Conservation (phyloP, 371 early-diverging fungal species). For the Haplosporangium sp. region DNA sequence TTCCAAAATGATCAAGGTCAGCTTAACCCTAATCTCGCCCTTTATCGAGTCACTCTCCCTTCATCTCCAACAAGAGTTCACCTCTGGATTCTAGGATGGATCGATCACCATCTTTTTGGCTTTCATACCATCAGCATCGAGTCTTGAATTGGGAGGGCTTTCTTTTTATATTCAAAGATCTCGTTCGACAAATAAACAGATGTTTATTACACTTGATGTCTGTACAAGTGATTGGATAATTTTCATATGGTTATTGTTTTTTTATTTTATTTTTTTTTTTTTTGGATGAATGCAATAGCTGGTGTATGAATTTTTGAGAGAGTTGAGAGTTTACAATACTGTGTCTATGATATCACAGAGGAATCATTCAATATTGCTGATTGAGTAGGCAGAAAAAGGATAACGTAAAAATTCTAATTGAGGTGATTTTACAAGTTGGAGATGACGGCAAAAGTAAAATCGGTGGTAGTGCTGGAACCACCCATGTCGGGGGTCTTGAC, state of each 20-base stretch:
- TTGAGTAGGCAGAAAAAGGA: too few relatives aligned
- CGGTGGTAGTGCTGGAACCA: constrained; percentile 83
- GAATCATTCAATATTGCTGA: too few relatives aligned
- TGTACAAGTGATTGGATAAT: too few relatives aligned
- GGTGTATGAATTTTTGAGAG: constrained; percentile 6
- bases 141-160: constrained; percentile 8
- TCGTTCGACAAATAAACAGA: too few relatives aligned
- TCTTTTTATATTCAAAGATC: too few relatives aligned
- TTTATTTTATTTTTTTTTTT: constrained; percentile 18
- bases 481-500: constrained; percentile 85
- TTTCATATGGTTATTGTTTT: too few relatives aligned
- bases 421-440: constrained; percentile 62
- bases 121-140: constrained; percentile 45
- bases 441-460: constrained; percentile 89
- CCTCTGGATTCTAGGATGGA: constrained; percentile 44
- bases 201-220: too few relatives aligned
- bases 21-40: background rate
- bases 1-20: constrained; percentile 15
- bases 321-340: constrained; percentile 42
- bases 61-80: constrained; percentile 38
- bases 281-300: constrained; percentile 24
- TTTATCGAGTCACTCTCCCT: constrained; percentile 30
- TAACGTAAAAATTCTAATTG: too few relatives aligned
- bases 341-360: background rate
- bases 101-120: constrained; percentile 36